Evolutionary conservation across 2,329 filamentous ascomycete genomes (phyloP), one percentile per base, ranked within the genome.

Genomic region (Botrytis tulipae): DNA sequence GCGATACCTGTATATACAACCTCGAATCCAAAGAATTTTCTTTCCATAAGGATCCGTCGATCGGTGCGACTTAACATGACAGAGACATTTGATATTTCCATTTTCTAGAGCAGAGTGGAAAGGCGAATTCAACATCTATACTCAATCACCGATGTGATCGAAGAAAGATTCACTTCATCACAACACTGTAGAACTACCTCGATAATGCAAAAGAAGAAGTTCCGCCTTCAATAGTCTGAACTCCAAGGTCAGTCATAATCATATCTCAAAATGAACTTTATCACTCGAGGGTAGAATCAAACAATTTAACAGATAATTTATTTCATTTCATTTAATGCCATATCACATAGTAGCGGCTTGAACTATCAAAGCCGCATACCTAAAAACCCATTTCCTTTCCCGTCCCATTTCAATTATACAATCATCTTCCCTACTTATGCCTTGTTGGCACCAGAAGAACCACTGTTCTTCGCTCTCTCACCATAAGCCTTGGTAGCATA

Each of bases 401-500:
- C 32, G 40, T 40, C 65, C 60, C 32, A 32, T 32, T 22, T 44
- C 22, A 29, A 70, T 25, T 40, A 37, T 61, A 61, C 35, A 61
- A 4, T 16, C 32, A 29, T 32, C 29, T 57, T 37, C 6, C 46
- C 32, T 7, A 37, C 29, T 51, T 54, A 71, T 46, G 70, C 70
- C 70, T 71, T 71, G 37, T 70, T 70, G 22, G 68, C 68, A 51
- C 68, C 68, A n/a, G 54, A 25, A 37, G 20, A 16, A 29, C 68
- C 68, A 48, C 68, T 70, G n/a, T 46, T 48, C 77, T 79, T 80
- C 29, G 78, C 76, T 37, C 79, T 70, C 73, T 80, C 74, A 74
- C 79, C 79, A 76, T 80, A 80, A 25, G 79, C 90, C 90, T 93
- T 96, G 82, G 96, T 98, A 78, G 94, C 95, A 83, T 98, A 99